A percentile compares a stretch with the other conserved stretches of the same genome.
Conservation (phyloP, 2,329 filamentous ascomycete species). For the Cladosporium sp. region DNA sequence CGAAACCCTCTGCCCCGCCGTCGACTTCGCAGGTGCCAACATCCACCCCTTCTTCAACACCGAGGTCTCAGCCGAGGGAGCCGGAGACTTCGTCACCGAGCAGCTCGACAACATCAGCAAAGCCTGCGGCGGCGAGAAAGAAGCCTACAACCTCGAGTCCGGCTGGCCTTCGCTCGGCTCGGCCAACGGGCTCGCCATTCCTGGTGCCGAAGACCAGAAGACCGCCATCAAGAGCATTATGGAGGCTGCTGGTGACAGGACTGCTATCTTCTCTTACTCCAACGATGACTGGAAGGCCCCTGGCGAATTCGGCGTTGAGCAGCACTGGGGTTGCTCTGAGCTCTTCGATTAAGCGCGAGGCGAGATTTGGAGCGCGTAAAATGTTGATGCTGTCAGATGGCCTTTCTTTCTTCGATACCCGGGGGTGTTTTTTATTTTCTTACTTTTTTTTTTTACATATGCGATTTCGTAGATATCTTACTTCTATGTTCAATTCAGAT, state of each 20-base stretch:
- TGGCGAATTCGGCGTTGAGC: conserved; percentile 68
- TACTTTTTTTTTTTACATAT: no score
- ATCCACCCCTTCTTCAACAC: conserved; percentile 93
- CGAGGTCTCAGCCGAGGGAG: conserved; percentile 55
- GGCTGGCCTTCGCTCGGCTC: conserved; percentile 75
- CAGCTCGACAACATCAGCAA: conserved; percentile 67
- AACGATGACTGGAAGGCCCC: conserved; percentile 78
- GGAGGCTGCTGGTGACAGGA: conserved; percentile 58
- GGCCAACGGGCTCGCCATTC: conserved; percentile 67
- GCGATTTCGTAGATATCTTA: no score
- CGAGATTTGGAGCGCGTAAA: no score
- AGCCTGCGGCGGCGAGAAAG: conserved; percentile 63
- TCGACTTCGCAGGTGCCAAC: conserved; percentile 81
- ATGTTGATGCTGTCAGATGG: no score
- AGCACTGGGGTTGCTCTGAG: conserved; percentile 65
- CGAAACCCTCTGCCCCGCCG: conserved; percentile 59
- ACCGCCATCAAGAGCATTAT: conserved; percentile 68
- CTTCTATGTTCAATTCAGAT: no score
- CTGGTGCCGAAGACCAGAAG: conserved; percentile 63
- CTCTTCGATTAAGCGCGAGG: conserved; percentile 19
- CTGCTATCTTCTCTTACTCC: conserved; percentile 75
- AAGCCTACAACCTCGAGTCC: conserved; percentile 78
- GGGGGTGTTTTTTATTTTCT: no score
- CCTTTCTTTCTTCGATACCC: no score
- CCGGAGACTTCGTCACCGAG: conserved; percentile 69